phyloP scores from a whole-genome alignment of 2,329 filamentous ascomycete genomes.

The Phyllosticta capitalensis region DNA sequence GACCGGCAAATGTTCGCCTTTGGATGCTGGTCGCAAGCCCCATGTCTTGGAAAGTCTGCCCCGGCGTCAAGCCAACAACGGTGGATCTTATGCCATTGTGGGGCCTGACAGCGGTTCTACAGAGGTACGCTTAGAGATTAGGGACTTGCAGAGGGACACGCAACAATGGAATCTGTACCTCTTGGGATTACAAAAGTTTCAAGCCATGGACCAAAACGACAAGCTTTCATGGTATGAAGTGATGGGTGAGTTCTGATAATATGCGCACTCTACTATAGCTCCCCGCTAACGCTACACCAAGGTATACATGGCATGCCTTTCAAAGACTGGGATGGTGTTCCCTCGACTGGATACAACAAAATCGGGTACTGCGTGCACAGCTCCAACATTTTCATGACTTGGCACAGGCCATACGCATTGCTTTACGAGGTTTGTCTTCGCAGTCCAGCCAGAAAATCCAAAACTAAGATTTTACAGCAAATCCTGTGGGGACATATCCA shows the following conservation, averaged over 20 bases:
- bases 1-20: background rate
- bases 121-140: conserved; percentile 53
- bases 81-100: conserved; percentile 14
- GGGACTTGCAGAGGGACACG: conserved; percentile 50
- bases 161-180: conserved; percentile 71
- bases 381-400: conserved; percentile 66
- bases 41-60: background rate
- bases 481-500: conserved; percentile 31
- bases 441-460: background rate
- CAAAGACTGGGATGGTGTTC: conserved; percentile 45
- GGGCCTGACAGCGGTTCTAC: conserved; percentile 16
- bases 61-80: background rate
- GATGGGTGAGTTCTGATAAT: conserved; percentile 45
- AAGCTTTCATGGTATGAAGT: conserved; percentile 70
- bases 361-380: conserved; percentile 70
- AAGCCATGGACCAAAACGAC: conserved; percentile 54
- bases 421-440: conserved; percentile 43
- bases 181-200: conserved; percentile 63
- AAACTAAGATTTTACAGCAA: conserved; percentile 24
- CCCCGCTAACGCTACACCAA: conserved; percentile 23
- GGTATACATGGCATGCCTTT: conserved; percentile 74
- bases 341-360: conserved; percentile 41
- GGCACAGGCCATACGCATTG: conserved; percentile 74
- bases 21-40: background rate
- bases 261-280: background rate